phyloP scores from a whole-genome alignment of 2,329 filamentous ascomycete species.

The Bipolaris oryzae region DNA sequence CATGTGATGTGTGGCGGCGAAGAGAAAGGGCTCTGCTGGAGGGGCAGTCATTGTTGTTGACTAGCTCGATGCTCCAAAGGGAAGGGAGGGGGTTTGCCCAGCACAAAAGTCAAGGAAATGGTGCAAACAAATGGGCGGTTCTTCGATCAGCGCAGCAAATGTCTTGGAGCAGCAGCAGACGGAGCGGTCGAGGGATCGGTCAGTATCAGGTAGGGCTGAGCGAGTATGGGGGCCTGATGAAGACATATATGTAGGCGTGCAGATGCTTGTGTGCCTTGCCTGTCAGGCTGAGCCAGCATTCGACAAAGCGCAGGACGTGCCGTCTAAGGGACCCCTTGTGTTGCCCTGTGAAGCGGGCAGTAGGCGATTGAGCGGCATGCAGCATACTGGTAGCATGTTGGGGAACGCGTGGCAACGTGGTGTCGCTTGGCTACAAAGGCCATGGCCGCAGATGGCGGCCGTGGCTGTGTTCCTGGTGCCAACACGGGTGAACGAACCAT shows the following conservation, averaged over 20 bases:
- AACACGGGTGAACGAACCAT: conserved; percentile 10
- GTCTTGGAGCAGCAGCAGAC: conserved; percentile 1
- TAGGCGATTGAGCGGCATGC: conserved; percentile 24
- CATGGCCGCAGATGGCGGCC: conserved; percentile 22
- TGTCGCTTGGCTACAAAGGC: conserved; percentile 1
- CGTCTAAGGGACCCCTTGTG: conserved; percentile 4
- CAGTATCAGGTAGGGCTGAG: conserved; percentile 30
- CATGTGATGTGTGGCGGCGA: conserved; percentile 26
- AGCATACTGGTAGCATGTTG: conserved; percentile 21
- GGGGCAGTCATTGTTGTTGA: conserved; percentile 32
- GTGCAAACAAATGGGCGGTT: conserved; percentile 13
- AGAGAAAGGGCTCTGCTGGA: conserved; percentile 31
- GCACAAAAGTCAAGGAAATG: conserved; percentile 3
- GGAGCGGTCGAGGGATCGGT: conserved; percentile 16
- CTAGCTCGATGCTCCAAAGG: conserved; percentile 13
- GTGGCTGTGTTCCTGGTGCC: conserved; percentile 25
- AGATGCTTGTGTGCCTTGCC: conserved; percentile 6
- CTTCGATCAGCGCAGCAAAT: conserved; percentile 7
- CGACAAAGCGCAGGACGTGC: conserved; percentile 17
- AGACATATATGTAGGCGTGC: conserved; percentile 28
- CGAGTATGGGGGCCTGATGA: conserved; percentile 18
- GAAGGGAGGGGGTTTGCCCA: conserved; percentile 2
- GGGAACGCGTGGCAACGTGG: conserved; percentile 21
- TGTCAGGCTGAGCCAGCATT: conserved; percentile 5
- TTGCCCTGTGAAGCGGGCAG: conserved; percentile 9